A percentile compares a stretch with the other conserved stretches of the same genome.
Evolutionary conservation across 2,329 filamentous ascomycete genomes (phyloP).

Genomic region (Hypoxylon sp.): DNA sequence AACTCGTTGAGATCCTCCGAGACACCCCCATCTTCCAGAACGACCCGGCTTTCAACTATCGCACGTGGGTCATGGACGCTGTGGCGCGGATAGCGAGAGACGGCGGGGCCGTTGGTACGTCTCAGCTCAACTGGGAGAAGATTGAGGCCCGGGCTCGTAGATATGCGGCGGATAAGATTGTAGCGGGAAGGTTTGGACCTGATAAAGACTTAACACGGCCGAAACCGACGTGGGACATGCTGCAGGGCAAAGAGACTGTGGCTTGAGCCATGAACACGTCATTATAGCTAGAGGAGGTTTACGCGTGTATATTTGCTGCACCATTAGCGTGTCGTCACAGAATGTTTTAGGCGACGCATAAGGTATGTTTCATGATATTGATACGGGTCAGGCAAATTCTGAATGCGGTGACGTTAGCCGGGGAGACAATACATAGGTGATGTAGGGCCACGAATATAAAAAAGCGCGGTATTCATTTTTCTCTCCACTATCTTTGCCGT

Average conservation of each 20-base stretch:
- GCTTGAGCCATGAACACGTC: slow-evolving; percentile 22
- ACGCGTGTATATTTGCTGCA: neutral
- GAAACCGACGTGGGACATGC: slow-evolving; percentile 54
- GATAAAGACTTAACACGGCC: slow-evolving; percentile 35
- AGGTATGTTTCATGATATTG: neutral
- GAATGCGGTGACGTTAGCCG: neutral
- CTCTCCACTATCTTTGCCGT: slow-evolving; percentile 58
- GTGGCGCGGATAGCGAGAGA: slow-evolving; percentile 55
- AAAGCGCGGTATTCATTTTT: slow-evolving; percentile 38
- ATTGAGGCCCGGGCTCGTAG: slow-evolving; percentile 55
- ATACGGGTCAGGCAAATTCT: neutral
- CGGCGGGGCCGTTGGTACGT: slow-evolving; percentile 57
- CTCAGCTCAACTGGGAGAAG: slow-evolving; percentile 56
- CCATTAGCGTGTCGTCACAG: neutral
- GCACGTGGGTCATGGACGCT: slow-evolving; percentile 58
- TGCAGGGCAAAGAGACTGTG: slow-evolving; percentile 48
- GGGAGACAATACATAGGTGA: no score
- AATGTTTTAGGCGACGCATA: neutral
- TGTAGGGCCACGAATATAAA: neutral
- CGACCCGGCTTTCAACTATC: slow-evolving; percentile 59
- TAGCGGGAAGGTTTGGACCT: slow-evolving; percentile 41
- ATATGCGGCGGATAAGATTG: slow-evolving; percentile 57
- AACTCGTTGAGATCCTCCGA: slow-evolving; percentile 55
- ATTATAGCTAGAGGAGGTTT: neutral
- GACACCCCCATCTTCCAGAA: slow-evolving; percentile 54